Conservation (phyloP, 2,329 filamentous ascomycete species). For the Apiospora koreana region DNA sequence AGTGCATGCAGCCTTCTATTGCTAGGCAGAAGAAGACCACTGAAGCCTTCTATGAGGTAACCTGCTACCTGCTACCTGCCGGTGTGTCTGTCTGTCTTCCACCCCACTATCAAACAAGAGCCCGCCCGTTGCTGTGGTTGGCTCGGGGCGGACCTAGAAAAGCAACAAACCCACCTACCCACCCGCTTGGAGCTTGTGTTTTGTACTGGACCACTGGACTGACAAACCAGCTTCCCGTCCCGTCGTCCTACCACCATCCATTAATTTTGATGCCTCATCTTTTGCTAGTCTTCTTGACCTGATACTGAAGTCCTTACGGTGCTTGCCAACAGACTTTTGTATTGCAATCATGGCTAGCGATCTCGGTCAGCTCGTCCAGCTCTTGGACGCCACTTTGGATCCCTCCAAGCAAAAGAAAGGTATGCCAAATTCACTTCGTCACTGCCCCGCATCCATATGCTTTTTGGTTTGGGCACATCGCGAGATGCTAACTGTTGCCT, state of each 20-base stretch:
- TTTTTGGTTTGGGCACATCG: slow-evolving; percentile 21
- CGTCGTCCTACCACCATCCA: background rate
- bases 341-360: slow-evolving; percentile 40
- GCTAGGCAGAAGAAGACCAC: too few species aligned
- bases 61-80: background rate
- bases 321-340: too few species aligned
- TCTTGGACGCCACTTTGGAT: slow-evolving; percentile 90
- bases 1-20: background rate
- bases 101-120: background rate
- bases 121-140: slow-evolving; percentile 9
- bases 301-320: slow-evolving; percentile 2
- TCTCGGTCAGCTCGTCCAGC: slow-evolving; percentile 68
- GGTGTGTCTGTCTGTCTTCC: too few species aligned
- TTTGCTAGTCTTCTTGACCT: background rate
- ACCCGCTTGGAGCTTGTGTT: slow-evolving; percentile 3
- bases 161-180: slow-evolving; percentile 5
- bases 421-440: slow-evolving; percentile 37
- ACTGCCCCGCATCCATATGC: slow-evolving; percentile 24
- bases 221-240: slow-evolving; percentile 1
- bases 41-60: slow-evolving; percentile 1
- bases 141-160: slow-evolving; percentile 4
- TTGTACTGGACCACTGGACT: background rate
- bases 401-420: slow-evolving; percentile 87
- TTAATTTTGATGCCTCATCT: slow-evolving; percentile 8
- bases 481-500: slow-evolving; percentile 10